A percentile compares a stretch with the other conserved stretches of the same genome.
phyloP scores from a whole-genome alignment of 768 basidiomycete genomes.

The Phylloporus sp. region DNA sequence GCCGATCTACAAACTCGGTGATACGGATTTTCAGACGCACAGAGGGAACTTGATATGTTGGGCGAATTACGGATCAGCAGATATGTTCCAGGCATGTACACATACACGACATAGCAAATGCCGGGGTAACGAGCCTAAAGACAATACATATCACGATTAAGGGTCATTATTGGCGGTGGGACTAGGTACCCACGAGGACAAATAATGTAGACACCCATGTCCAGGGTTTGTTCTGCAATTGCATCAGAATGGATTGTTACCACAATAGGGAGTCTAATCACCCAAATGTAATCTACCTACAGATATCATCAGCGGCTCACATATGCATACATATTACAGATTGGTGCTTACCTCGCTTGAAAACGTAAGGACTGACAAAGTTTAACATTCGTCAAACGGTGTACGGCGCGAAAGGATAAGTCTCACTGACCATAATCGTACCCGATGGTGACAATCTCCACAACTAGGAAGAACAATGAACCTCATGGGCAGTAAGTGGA shows the following conservation, averaged over 20 bases:
- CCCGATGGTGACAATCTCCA: neutral
- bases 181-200: no score
- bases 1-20: neutral
- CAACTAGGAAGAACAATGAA: neutral
- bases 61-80: neutral
- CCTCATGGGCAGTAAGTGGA: no score
- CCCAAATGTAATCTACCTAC: conserved; percentile 2
- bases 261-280: neutral
- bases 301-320: neutral
- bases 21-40: neutral
- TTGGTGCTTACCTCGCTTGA: no score
- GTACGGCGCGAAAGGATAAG: neutral
- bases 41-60: neutral
- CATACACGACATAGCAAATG: neutral
- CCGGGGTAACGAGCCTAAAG: conserved; percentile 1
- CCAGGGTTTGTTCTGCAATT: neutral
- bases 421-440: neutral
- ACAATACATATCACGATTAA: neutral
- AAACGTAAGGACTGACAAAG: neutral
- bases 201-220: no score
- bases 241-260: neutral
- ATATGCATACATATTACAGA: no score
- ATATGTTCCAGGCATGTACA: neutral
- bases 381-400: neutral
- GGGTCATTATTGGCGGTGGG: no score